phyloP scores from a whole-genome alignment of 2,329 filamentous ascomycete genomes.

The Neofusicoccum cordaticola region DNA sequence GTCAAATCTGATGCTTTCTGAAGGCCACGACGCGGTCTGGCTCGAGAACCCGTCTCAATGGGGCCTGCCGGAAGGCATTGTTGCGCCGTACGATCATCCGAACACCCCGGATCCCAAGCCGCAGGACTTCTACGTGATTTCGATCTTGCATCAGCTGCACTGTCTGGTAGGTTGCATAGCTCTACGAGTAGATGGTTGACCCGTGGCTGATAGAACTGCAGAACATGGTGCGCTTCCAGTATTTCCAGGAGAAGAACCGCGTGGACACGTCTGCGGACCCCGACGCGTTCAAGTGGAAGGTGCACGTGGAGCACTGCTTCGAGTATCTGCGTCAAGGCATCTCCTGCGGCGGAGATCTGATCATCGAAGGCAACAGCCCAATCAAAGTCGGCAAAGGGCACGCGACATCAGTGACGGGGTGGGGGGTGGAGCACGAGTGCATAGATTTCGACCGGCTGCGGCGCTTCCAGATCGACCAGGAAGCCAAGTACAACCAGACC shows the following conservation, averaged over 20 bases:
- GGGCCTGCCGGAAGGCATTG: neutral
- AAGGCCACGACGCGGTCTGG: neutral
- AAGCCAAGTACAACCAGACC: neutral
- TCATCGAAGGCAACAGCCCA: neutral
- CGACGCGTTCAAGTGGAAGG: slow-evolving; percentile 1
- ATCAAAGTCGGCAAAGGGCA: neutral
- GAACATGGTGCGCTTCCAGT: slow-evolving; percentile 2
- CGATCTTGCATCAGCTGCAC: neutral
- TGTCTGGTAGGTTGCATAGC: neutral
- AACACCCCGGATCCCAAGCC: neutral
- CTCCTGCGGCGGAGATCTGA: neutral
- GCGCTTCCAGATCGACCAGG: neutral
- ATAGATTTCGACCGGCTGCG: neutral
- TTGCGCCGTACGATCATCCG: neutral
- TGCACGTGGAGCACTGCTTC: slow-evolving; percentile 4
- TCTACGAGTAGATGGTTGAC: neutral
- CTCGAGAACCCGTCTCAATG: neutral
- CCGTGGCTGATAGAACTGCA: neutral
- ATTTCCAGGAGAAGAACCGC: neutral
- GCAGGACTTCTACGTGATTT: neutral
- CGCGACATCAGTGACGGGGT: neutral
- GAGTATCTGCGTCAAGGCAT: neutral
- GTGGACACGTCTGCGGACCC: neutral
- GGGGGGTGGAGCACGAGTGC: neutral
- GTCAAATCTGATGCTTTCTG: too few relatives aligned